Evolutionary conservation across 371 early-diverging fungal species (phyloP), one percentile per base, ranked within the genome.

Genomic region (Circinella minor): DNA sequence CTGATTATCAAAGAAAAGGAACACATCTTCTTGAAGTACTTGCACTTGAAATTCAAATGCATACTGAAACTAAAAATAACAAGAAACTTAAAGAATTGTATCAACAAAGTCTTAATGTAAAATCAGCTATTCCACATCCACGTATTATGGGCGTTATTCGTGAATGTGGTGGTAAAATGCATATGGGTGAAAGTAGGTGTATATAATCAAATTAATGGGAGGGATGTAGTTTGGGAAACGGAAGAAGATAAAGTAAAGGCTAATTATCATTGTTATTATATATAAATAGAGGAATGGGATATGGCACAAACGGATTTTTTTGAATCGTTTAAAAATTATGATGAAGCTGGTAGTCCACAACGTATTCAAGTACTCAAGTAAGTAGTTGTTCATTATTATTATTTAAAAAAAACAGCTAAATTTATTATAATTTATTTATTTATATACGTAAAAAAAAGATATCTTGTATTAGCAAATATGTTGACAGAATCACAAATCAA

Each of bases 141-240:
- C 87, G 95, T 20, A 95, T 96, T 78, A 96, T 96, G 96, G 98
- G 96, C 43, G 92, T 96, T 37, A 96, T 98, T 72, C 91, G 95
- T 62, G 98, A 97, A 82, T 96, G 96, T 74, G 98, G 98, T 57
- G 98, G 98, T 43, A 98, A 97, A 77, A 96, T 98, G 96, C 94
- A 95, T 78, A 97, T 98, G 97, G 81, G 87, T 61, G 97, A 97
- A 81, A 90, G 91, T 90, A 80, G 69, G 84, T 79, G 11, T 34
- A 47, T 10, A 39, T 17, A 5, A 27, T 27, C 2, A 2, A 27
- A 27, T 27, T 0, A 27, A 27, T 27, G 27, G 27, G 27, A 27
- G 27, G 27, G 27, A 2, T 61, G 37, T 39, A 61, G 17, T 20
- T 51, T 43, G 43, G 43, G 11, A 9, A 43, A 5, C 3, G 14